Evolutionary conservation across 768 basidiomycete species (phyloP), one percentile per base, ranked within the genome.

Genomic region (Strobilomyces dryophilus): DNA sequence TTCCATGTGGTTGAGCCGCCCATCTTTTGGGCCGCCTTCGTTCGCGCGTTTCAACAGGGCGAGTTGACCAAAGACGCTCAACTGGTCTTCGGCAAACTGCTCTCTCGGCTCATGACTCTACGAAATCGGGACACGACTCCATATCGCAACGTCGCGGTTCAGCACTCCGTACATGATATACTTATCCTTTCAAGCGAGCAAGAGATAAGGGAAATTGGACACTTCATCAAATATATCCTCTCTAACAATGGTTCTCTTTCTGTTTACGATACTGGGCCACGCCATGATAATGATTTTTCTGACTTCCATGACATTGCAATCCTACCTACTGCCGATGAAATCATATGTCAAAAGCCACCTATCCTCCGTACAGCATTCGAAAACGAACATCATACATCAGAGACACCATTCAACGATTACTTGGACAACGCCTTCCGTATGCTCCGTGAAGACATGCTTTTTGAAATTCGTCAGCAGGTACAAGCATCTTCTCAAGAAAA

Each of bases 401-500:
- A 66, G 1, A 61, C 51, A 1, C 72, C 78, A 1, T 54, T 73
- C 15, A 66, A 74, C 1, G 70, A 74, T 14, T 75, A 84, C 52
- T 66, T 86, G 17, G 85, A 86, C 56, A 83, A 83, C 40, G 82
- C 81, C 45, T 87, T 84, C 58, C 77, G 86, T 1, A 71, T 87
- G 29, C 66, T 84, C 11, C 66, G 86, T 1, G 85, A 87, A 55
- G 85, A 83, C 51, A 81, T 84, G 79, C 46, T 85, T 5, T 73
- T 75, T 51, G 80, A 82, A 45, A 72, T 84, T 43, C 73, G 75
- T 8, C 79, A 85, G 36, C 81, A 80, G 57, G 49, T 83, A 8
- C 73, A 77, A 53, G 69, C 75, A 6, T 70, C 65, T 0, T 47
- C 69, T 3, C 66, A 67, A 8, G 64, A 70, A 60, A 75, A 74